phyloP scores from a whole-genome alignment of 257 asterid species.

The Solanum neorickii region DNA sequence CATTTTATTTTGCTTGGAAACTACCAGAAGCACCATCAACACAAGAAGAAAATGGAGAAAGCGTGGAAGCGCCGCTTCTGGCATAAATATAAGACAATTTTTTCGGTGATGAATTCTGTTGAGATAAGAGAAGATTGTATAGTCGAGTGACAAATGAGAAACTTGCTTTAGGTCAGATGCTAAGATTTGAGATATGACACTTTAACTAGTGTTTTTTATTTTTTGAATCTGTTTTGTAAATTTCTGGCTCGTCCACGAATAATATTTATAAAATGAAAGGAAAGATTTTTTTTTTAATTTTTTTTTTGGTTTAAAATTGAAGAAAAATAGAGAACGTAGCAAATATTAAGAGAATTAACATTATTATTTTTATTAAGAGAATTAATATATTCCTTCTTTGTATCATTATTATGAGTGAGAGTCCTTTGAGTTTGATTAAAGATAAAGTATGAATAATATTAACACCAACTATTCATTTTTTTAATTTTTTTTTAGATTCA shows the following conservation, averaged over 20 bases:
- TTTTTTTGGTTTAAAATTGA: neutral
- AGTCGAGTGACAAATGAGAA: neutral
- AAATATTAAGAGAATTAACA: neutral
- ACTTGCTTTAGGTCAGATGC: neutral
- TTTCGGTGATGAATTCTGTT: neutral
- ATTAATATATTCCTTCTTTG: neutral
- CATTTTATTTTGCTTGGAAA: slow-evolving; percentile 52
- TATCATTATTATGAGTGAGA: neutral
- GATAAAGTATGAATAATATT: neutral
- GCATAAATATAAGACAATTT: slow-evolving; percentile 8
- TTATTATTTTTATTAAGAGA: neutral
- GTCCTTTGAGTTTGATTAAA: neutral
- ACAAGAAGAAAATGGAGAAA: slow-evolving; percentile 24
- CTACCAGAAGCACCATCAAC: slow-evolving; percentile 33
- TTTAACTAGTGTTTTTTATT: neutral
- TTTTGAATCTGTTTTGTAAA: neutral
- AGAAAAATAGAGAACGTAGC: neutral
- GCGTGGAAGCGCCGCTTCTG: slow-evolving; percentile 53
- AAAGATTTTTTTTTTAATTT: neutral
- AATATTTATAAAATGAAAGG: neutral
- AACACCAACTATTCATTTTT: neutral
- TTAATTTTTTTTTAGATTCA: neutral
- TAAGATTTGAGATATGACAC: neutral
- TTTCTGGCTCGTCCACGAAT: neutral
- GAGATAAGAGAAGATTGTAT: neutral